phyloP scores from a whole-genome alignment of 441 rosid species.

The Rhodomyrtus psidioides region DNA sequence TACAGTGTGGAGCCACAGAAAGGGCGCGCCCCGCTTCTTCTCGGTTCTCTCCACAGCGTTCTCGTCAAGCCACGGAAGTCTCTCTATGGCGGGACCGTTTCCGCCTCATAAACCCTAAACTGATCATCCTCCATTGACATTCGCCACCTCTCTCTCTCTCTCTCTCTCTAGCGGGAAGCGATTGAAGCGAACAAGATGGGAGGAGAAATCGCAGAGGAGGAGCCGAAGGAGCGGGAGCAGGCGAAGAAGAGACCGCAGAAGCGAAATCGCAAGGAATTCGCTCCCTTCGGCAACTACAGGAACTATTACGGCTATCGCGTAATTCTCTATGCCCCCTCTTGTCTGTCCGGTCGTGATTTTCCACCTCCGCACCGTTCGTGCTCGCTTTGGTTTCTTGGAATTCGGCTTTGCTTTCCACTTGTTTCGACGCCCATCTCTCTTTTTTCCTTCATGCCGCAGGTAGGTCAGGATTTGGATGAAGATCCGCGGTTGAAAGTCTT shows the following conservation, averaged over 20 bases:
- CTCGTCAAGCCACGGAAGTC: neutral
- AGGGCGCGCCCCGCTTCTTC: neutral
- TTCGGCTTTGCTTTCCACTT: neutral
- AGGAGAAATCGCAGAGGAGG: neutral
- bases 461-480: conserved; percentile 49
- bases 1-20: too few species aligned
- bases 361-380: neutral
- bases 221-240: conserved; percentile 4
- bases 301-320: conserved; percentile 90
- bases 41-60: neutral
- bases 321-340: neutral
- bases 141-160: neutral
- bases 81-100: neutral
- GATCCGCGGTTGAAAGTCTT: conserved; percentile 80
- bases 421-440: rapidly evolving
- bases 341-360: neutral
- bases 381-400: neutral
- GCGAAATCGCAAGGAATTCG: conserved; percentile 43
- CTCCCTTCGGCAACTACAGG: conserved; percentile 74
- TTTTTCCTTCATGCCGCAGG: conserved; percentile 23
- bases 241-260: conserved; percentile 23
- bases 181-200: conserved; percentile 10
- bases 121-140: neutral
- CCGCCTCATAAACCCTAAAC: neutral
- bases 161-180: neutral